Evolutionary conservation across 805 yeast genomes (phyloP).

Genomic region (Ogataea paradorogensis): DNA sequence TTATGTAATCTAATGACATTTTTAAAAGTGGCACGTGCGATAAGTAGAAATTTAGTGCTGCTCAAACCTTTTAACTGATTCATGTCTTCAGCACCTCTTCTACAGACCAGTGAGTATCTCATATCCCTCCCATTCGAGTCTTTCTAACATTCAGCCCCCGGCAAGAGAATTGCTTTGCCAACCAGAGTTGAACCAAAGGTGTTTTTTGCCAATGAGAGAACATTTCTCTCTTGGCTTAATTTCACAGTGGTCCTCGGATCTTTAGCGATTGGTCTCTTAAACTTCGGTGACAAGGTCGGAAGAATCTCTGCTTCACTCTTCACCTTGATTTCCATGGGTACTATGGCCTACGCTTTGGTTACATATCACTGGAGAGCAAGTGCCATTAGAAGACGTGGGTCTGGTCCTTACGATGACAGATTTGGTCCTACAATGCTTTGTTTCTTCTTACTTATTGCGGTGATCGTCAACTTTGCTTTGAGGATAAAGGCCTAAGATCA

Average conservation of each 20-base stretch:
- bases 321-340: constrained; percentile 95
- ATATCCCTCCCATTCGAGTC: constrained; percentile 19
- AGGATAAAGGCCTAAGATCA: constrained; percentile 56
- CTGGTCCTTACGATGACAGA: constrained; percentile 99
- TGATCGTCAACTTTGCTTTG: constrained; percentile 84
- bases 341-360: constrained; percentile 92
- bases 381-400: constrained; percentile 95
- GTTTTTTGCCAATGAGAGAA: constrained; percentile 97
- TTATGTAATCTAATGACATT: neutral
- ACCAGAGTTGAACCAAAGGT: constrained; percentile 99
- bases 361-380: constrained; percentile 99
- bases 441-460: constrained; percentile 88
- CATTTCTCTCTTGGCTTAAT: constrained; percentile 96
- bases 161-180: constrained; percentile 94
- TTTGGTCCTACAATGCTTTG: constrained; percentile 98
- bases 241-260: constrained; percentile 98
- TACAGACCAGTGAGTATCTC: constrained; percentile 57
- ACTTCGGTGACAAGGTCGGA: constrained; percentile 94
- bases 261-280: constrained; percentile 89
- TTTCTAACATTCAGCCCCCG: constrained; percentile 31
- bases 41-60: constrained; percentile 10
- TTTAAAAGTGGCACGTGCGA: constrained; percentile 11
- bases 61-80: neutral
- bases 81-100: constrained; percentile 73
- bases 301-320: constrained; percentile 90